These are phyloP conservation scores for Penicillium waksmanii DNA, from an alignment of 495 filamentous ascomycete genomes.

Conservation along the genomic window DNA sequence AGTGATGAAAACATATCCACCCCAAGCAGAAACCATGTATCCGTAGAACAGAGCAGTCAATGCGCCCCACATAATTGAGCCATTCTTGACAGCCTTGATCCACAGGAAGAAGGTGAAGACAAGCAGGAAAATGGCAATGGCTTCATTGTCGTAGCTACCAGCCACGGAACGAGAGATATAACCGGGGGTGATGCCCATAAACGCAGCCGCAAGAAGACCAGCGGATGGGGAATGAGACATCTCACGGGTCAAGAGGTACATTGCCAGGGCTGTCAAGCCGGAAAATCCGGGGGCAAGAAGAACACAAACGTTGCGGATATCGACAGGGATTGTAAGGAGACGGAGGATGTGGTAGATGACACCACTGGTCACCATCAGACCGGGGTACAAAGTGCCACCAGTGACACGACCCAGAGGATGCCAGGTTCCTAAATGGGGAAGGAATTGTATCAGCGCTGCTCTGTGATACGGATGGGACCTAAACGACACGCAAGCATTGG, in stretches of 20 bases:
- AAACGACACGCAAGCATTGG: slow-evolving; percentile 15
- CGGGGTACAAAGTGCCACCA: slow-evolving; percentile 96
- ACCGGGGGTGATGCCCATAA: slow-evolving; percentile 97
- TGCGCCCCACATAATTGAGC: slow-evolving; percentile 94
- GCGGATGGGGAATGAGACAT: slow-evolving; percentile 92
- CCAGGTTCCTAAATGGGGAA: slow-evolving; percentile 76
- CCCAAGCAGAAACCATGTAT: slow-evolving; percentile 99
- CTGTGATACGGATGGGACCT: slow-evolving; percentile 10
- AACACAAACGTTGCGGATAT: slow-evolving; percentile 99
- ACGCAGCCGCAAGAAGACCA: slow-evolving; percentile 88
- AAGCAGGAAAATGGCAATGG: slow-evolving; percentile 97
- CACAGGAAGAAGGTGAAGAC: slow-evolving; percentile 99
- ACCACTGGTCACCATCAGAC: slow-evolving; percentile 98
- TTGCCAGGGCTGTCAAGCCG: slow-evolving; percentile 88
- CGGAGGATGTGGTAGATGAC: slow-evolving; percentile 94
- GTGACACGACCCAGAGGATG: slow-evolving; percentile 98
- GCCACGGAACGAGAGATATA: slow-evolving; percentile 98
- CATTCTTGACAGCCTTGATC: slow-evolving; percentile 97
- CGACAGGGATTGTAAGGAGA: slow-evolving; percentile 89
- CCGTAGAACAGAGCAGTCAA: slow-evolving; percentile 97
- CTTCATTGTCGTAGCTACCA: slow-evolving; percentile 99
- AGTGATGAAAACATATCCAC: slow-evolving; percentile 99
- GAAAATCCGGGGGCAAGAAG: slow-evolving; percentile 95
- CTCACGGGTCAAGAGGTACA: slow-evolving; percentile 95
- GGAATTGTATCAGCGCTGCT: slow-evolving; percentile 28